Base-by-base conservation (phyloP, 371 early-diverging fungal species). In the Entomophthora muscae region DNA sequence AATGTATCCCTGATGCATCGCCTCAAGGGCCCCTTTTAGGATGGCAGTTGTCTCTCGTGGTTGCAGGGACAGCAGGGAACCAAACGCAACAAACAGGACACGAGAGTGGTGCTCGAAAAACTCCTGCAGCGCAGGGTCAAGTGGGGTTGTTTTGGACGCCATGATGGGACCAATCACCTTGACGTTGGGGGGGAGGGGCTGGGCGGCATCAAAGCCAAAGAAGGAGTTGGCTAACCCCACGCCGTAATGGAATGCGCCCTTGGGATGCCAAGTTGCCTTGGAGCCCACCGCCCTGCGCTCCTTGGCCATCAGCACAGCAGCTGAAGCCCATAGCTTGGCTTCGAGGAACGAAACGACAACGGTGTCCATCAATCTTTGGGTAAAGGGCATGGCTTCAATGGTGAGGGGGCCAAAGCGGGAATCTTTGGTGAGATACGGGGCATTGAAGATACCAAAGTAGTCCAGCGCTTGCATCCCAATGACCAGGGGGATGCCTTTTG, bases 401-500 rank as follows among this genome's bases (percentile, higher is more conserved):
- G 42, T 51, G 27, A 32, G 33, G 10, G 61, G 51, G 23, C 29
- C 32, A 12, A 24, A 32, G 1, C 2, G 26, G 26, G 21, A 22
- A 23, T 2, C 23, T 10, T 12, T 29, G 21, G 61, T 61, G 1
- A 26, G n/a, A 51, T 2, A 32, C 3, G 33, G 52, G 3, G 61
- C 2, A 1, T n/a, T 5, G n/a, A 22, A 1, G 3, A 57, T 57
- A 7, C 28, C 57, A 10, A 57, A 57, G 7, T 12, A 21, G 22
- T 57, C 57, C 10, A 29, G 27, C 3, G 57, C 31, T 28, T 57
- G 57, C 22, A 27, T 22, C 10, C 13, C 13, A 17, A 28, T 22
- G 13, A 70, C 52, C 26, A 62, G 53, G 26, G 70, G 66, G 22
- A 67, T 66, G 29, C 63, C 53, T 1, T 66, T 33, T 10, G 32